These are phyloP conservation scores for Flaveria sonorensis DNA, from an alignment of 129 eudicot species.

Conservation along the genomic window DNA sequence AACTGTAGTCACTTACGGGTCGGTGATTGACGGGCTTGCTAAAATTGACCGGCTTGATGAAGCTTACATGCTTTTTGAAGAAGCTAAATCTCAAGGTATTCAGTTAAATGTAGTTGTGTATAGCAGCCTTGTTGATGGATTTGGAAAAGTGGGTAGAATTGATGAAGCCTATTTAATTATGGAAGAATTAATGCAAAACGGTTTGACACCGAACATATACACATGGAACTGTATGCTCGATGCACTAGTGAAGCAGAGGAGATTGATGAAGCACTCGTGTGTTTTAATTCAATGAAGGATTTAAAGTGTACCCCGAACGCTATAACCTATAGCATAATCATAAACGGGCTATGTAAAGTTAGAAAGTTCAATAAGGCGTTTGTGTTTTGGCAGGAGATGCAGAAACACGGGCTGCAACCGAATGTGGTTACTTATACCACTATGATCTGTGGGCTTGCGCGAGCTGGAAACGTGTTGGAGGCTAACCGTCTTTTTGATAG, in stretches of 20 bases:
- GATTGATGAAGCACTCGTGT: slow-evolving; percentile 90
- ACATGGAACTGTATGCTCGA: slow-evolving; percentile 96
- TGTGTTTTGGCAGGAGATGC: slow-evolving; percentile 96
- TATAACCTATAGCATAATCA: slow-evolving; percentile 66
- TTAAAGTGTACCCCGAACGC: slow-evolving; percentile 66
- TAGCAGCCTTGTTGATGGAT: slow-evolving; percentile 89
- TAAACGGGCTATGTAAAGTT: slow-evolving; percentile 82
- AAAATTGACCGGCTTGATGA: slow-evolving; percentile 93
- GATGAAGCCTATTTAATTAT: slow-evolving; percentile 92
- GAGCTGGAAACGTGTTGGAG: slow-evolving; percentile 75
- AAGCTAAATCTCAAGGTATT: slow-evolving; percentile 80
- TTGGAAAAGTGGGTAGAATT: slow-evolving; percentile 91
- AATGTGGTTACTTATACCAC: slow-evolving; percentile 76
- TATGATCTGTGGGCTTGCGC: slow-evolving; percentile 94
- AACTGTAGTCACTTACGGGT: slow-evolving; percentile 87
- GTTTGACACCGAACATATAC: slow-evolving; percentile 68
- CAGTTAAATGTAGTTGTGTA: slow-evolving; percentile 67
- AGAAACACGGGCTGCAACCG: slow-evolving; percentile 79
- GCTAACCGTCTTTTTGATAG: slow-evolving; percentile 71
- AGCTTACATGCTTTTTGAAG: slow-evolving; percentile 97
- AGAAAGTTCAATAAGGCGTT: slow-evolving; percentile 90
- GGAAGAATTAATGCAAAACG: slow-evolving; percentile 92
- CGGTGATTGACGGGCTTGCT: slow-evolving; percentile 94
- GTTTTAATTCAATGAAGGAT: slow-evolving; percentile 86
- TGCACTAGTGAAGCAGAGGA: slow-evolving; percentile 89